Conservation (phyloP, 1,139 yeast species). For the Eremothecium sinecaudum region DNA sequence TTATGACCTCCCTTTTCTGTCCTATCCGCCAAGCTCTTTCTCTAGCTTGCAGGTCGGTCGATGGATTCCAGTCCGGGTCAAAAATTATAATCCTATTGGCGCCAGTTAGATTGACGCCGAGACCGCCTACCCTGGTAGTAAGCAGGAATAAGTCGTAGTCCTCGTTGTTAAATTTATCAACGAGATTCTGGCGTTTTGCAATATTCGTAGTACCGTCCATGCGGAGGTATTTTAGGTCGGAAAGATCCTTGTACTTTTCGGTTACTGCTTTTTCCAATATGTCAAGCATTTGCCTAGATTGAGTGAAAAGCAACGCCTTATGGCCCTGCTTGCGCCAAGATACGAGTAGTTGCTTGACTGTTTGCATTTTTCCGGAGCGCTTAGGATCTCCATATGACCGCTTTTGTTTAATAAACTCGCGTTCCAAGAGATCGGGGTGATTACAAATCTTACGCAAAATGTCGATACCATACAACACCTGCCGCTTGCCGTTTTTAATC, state of each 20-base stretch:
- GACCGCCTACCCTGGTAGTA: slow-evolving; percentile 92
- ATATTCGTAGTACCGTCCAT: slow-evolving; percentile 96
- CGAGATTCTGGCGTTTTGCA: slow-evolving; percentile 61
- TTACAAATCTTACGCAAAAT: slow-evolving; percentile 83
- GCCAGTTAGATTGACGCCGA: slow-evolving; percentile 89
- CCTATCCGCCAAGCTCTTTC: slow-evolving; percentile 98
- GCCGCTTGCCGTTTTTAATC: slow-evolving; percentile 66
- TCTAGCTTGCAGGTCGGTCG: slow-evolving; percentile 93
- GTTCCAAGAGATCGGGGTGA: slow-evolving; percentile 81
- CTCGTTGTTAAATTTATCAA: slow-evolving; percentile 67
- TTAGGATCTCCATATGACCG: slow-evolving; percentile 53
- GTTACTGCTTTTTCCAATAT: slow-evolving; percentile 62
- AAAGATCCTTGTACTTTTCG: slow-evolving; percentile 32
- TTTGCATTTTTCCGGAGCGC: slow-evolving; percentile 87
- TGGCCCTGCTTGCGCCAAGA: slow-evolving; percentile 75
- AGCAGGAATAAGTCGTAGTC: slow-evolving; percentile 57
- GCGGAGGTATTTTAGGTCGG: slow-evolving; percentile 48
- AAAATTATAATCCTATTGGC: slow-evolving; percentile 90
- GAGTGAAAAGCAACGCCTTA: slow-evolving; percentile 75
- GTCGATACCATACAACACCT: slow-evolving; percentile 84
- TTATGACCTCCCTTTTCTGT: slow-evolving; percentile 87
- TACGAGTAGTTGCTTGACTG: slow-evolving; percentile 61
- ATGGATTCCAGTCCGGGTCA: slow-evolving; percentile 99
- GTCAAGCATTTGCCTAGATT: slow-evolving; percentile 88
- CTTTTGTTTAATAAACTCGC: slow-evolving; percentile 38